Base-by-base conservation (phyloP, 495 filamentous ascomycete species). In the Tuber umbilicatum region DNA sequence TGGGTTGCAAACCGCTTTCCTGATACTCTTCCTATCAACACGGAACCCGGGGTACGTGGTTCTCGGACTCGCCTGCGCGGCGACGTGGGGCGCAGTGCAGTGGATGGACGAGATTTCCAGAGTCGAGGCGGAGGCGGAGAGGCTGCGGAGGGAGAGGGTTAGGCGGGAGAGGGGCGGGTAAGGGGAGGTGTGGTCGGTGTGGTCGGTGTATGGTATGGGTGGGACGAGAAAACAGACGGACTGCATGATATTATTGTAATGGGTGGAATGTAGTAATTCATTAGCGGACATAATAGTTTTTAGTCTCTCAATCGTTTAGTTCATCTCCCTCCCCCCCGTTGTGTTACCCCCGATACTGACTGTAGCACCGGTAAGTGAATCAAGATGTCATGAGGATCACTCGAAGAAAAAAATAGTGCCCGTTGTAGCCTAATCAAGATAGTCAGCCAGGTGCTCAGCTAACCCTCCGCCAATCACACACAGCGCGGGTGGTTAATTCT, bases 51-150 rank as follows among this genome's bases (percentile, higher is more conserved):
- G 97, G 85, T 97, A 97, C 79, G 78, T 92, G 68, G 86, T 92
- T 70, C 86, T 98, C 12, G 95, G 91, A 14, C 81, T 89, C 70
- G 84, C 97, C 14, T 92, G 89, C 47, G 93, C 85, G 2, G 91
- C 91, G 0, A 86, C 97, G n/a, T 99, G 95, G 95, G 93, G 88
- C 84, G 88, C 90, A 23, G 94, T 97, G 83, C 97, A 97, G 85
- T 99, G 95, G 94, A 85, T 97, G 60, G 86, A 85, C 69, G 84
- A 84, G 21, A 90, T 89, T 60, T 89, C 93, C 78, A 85, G 82
- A 39, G 87, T 94, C 80, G 89, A 91, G 79, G 87, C 87, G 72
- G 87, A 87, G 73, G 88, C 88, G 78, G 84, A 86, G 83, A 86
- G 84, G 81, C 83, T 81, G 81, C 71, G 83, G 82, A 80, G 84